Conservation (phyloP, 2,329 filamentous ascomycete species). For the Aspergillus novoparasiticus region DNA sequence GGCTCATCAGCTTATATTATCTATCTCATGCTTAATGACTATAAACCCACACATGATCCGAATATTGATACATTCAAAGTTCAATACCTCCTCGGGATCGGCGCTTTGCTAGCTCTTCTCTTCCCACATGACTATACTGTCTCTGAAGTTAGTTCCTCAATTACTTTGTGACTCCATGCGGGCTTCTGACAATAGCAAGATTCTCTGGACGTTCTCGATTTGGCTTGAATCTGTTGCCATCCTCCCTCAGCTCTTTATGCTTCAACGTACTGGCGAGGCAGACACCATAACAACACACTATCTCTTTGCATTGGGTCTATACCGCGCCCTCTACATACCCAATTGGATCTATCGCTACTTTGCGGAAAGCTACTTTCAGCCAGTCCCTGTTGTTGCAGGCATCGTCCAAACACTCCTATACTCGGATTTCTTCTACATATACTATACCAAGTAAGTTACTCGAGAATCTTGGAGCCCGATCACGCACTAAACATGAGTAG, state of each 20-base stretch:
- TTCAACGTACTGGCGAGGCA: slow-evolving; percentile 94
- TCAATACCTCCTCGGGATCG: slow-evolving; percentile 85
- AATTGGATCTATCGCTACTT: slow-evolving; percentile 97
- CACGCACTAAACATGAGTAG: slow-evolving; percentile 30
- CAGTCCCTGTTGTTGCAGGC: slow-evolving; percentile 84
- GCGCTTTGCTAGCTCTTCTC: slow-evolving; percentile 74
- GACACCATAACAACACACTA: slow-evolving; percentile 99
- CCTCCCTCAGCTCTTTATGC: slow-evolving; percentile 95
- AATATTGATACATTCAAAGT: slow-evolving; percentile 98
- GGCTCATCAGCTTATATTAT: slow-evolving; percentile 87
- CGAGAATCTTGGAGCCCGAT: not conserved
- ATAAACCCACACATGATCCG: slow-evolving; percentile 95
- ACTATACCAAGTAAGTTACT: slow-evolving; percentile 83
- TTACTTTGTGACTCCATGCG: slow-evolving; percentile 14
- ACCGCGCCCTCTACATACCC: slow-evolving; percentile 93
- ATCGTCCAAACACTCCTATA: slow-evolving; percentile 93
- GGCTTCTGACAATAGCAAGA: slow-evolving; percentile 51
- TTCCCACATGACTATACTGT: slow-evolving; percentile 83
- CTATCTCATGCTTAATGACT: slow-evolving; percentile 96
- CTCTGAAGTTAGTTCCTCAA: slow-evolving; percentile 56
- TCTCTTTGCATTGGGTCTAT: slow-evolving; percentile 87
- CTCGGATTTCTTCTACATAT: slow-evolving; percentile 99
- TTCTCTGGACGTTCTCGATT: slow-evolving; percentile 96
- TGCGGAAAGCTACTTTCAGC: slow-evolving; percentile 77
- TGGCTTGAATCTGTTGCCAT: slow-evolving; percentile 98